Base-by-base conservation (phyloP, 805 yeast genomes). In the Candida sanyiensis region DNA sequence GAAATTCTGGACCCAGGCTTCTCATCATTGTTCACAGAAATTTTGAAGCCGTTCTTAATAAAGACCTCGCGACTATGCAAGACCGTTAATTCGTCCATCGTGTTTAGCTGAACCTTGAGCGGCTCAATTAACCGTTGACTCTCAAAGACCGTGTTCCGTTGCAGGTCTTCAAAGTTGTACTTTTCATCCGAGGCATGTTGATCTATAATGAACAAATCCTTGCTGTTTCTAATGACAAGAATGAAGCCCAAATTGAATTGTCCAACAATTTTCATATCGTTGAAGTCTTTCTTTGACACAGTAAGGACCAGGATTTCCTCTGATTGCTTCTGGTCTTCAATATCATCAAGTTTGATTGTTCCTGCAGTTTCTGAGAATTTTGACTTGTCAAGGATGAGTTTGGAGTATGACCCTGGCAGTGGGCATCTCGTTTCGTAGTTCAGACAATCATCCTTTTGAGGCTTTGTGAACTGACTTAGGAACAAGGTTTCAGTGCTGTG, bases 131-230 rank as follows among this genome's bases (percentile, higher is more conserved):
- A 64, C 2, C 79, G 77, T 59, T 93, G 97, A 30, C 72, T 69
- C 32, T 75, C 72, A 46, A 89, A 77, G 0, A 65, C 62, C 0
- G 83, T 75, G 3, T 67, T 68, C 13, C 64, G 58, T 48, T 75
- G 79, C 12, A 83, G 61, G 35, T 65, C 67, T 58, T 93, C 98
- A 64, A 86, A 93, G 58, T 93, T 93, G 64, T 54, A 87, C 50
- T 89, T 93, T 54, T 93, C 99, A 63, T 93, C 98, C 48, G 95
- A 84, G 1, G 98, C 98, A 64, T 93, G 99, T 59, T 93, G 99
- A 58, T 93, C 99, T 34, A 93, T 72, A 24, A 93, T 89, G 51
- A 93, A 89, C 23, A 90, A 51, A 53, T 87, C 87, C n/a, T 56
- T 56, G 11, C 41, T 48, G 3, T 56, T 56, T 36, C 78, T 67